Conservation (phyloP, 2,329 filamentous ascomycete species). For the Penicillium sp. region DNA sequence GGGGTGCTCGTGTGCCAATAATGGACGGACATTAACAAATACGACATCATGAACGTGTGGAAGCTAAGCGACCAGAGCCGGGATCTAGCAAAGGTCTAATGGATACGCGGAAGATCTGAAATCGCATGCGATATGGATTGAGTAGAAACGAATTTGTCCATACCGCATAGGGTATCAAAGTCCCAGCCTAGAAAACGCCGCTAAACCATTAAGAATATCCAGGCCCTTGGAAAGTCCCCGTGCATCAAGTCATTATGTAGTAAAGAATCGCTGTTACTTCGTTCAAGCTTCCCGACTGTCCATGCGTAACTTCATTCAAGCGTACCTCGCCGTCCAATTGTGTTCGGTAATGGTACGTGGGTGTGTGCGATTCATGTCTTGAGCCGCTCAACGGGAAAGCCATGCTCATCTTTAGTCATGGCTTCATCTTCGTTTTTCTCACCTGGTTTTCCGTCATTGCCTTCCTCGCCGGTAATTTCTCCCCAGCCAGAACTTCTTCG, state of each 20-base stretch:
- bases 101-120: slow-evolving; percentile 6
- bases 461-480: slow-evolving; percentile 35
- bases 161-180: slow-evolving; percentile 20
- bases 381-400: slow-evolving; percentile 10
- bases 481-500: slow-evolving; percentile 40
- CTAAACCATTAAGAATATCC: slow-evolving; percentile 11
- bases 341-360: neutral
- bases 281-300: neutral
- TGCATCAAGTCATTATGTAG: slow-evolving; percentile 20
- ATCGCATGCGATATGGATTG: slow-evolving; percentile 8
- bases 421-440: slow-evolving; percentile 30
- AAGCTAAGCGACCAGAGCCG: neutral
- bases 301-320: slow-evolving; percentile 17
- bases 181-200: slow-evolving; percentile 12
- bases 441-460: slow-evolving; percentile 24
- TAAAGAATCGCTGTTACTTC: slow-evolving; percentile 5
- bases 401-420: slow-evolving; percentile 16
- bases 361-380: slow-evolving; percentile 6
- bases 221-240: slow-evolving; percentile 5
- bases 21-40: neutral
- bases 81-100: slow-evolving; percentile 1
- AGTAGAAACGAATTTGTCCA: slow-evolving; percentile 11
- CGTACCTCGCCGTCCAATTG: neutral
- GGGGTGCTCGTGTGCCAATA: too few relatives aligned
- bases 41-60: neutral